Evolutionary conservation across 805 yeast genomes (phyloP).

Genomic region (Allodekkera sacchari): DNA sequence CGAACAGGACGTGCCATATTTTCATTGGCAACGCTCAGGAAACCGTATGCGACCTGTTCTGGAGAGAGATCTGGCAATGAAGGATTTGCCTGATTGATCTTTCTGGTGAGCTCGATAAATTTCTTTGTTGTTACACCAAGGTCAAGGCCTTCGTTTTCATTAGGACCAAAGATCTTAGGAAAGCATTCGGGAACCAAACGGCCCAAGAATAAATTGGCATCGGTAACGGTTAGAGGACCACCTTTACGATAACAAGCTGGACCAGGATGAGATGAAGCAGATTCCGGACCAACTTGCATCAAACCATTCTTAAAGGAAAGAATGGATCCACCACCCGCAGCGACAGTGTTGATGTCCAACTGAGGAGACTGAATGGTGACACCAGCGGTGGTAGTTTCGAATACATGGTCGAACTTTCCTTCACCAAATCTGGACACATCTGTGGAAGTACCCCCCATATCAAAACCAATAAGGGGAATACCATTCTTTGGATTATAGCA

Average conservation of each 20-base stretch:
- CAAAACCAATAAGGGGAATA: slow-evolving; percentile 70
- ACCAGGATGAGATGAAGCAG: slow-evolving; percentile 85
- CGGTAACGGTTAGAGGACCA: slow-evolving; percentile 80
- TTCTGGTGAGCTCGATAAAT: slow-evolving; percentile 45
- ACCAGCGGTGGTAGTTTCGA: slow-evolving; percentile 80
- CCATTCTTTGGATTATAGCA: slow-evolving; percentile 50
- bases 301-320: slow-evolving; percentile 61
- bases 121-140: slow-evolving; percentile 37
- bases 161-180: slow-evolving; percentile 78
- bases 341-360: slow-evolving; percentile 71
- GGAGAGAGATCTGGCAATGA: slow-evolving; percentile 36
- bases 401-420: slow-evolving; percentile 68
- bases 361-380: slow-evolving; percentile 81
- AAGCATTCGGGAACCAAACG: slow-evolving; percentile 65
- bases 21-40: slow-evolving; percentile 75
- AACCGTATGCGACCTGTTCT: slow-evolving; percentile 73
- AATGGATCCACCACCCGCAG: slow-evolving; percentile 79
- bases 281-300: slow-evolving; percentile 78
- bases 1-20: slow-evolving; percentile 89
- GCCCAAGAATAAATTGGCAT: slow-evolving; percentile 70
- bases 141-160: slow-evolving; percentile 66
- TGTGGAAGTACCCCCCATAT: slow-evolving; percentile 89
- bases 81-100: slow-evolving; percentile 45
- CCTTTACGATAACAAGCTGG: slow-evolving; percentile 83
- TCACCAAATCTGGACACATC: slow-evolving; percentile 67